Evolutionary conservation across 352 stramenopile species (phyloP).

Genomic region (Phytophthora tubulina): DNA sequence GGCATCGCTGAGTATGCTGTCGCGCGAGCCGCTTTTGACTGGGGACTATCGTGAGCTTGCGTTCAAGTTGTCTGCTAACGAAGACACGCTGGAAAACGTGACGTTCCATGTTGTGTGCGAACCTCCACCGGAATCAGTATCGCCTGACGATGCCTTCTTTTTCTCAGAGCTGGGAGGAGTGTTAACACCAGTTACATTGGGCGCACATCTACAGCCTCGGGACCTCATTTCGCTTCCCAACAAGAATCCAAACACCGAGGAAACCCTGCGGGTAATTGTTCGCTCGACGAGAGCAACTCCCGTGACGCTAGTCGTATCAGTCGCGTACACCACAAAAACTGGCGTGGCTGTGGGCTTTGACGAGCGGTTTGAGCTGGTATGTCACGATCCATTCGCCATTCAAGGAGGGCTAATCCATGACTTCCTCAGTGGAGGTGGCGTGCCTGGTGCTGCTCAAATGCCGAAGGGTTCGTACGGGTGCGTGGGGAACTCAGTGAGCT

Average conservation of each 20-base stretch:
- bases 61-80: conserved; percentile 69
- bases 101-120: conserved; percentile 67
- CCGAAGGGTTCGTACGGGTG: conserved; percentile 62
- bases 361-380: conserved; percentile 72
- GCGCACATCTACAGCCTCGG: conserved; percentile 58
- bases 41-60: conserved; percentile 75
- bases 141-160: conserved; percentile 64
- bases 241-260: conserved; percentile 50
- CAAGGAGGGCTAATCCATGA: conserved; percentile 70
- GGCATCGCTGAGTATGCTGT: conserved; percentile 62
- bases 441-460: conserved; percentile 34
- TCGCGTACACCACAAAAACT: conserved; percentile 75
- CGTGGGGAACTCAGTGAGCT: conserved; percentile 71
- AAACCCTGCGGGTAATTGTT: conserved; percentile 66
- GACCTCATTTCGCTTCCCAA: conserved; percentile 56
- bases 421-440: conserved; percentile 59
- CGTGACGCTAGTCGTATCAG: conserved; percentile 55
- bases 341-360: conserved; percentile 73
- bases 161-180: conserved; percentile 54
- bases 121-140: conserved; percentile 53
- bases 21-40: conserved; percentile 63
- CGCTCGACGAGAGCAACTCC: conserved; percentile 55
- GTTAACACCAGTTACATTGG: conserved; percentile 58
- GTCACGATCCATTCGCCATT: conserved; percentile 69
- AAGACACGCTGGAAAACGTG: conserved; percentile 71